Percentiles rank a stretch among this genome's conserved stretches.
phyloP scores from a whole-genome alignment of 1,139 yeast genomes.

The Yamadazyma conglobata region DNA sequence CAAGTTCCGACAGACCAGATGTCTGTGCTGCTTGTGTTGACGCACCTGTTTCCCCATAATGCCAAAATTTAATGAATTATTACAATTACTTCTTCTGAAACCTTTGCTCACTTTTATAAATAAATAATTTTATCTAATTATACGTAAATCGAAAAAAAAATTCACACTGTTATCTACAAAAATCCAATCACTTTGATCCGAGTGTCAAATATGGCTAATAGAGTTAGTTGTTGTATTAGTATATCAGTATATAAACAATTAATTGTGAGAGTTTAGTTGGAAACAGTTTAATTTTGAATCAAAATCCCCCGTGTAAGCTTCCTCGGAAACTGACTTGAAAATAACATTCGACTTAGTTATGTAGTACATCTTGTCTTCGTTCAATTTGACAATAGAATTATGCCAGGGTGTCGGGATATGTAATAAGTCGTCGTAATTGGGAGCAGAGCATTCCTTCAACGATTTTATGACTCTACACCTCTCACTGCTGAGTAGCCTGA shows the following conservation, averaged over 20 bases:
- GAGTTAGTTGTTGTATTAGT: too few relatives aligned
- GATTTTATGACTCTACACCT: conserved; percentile 37
- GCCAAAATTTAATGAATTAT: too few relatives aligned
- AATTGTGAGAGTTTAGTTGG: too few relatives aligned
- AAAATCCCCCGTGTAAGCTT: conserved; percentile 16
- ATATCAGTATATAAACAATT: too few relatives aligned
- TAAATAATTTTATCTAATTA: too few relatives aligned
- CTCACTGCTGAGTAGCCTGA: conserved; percentile 43
- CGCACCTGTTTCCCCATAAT: conserved; percentile 10
- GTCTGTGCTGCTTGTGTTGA: conserved; percentile 16
- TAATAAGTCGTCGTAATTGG: conserved; percentile 40
- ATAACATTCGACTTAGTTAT: conserved; percentile 29
- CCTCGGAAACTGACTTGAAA: conserved; percentile 20
- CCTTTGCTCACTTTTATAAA: too few relatives aligned
- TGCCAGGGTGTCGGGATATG: conserved; percentile 72
- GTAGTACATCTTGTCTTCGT: conserved; percentile 21
- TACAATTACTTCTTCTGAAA: too few relatives aligned
- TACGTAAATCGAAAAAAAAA: too few relatives aligned
- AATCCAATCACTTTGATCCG: too few relatives aligned
- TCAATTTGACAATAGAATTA: conserved; percentile 48
- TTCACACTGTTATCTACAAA: too few relatives aligned
- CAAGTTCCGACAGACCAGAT: conserved; percentile 15
- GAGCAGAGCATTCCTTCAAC: conserved; percentile 26
- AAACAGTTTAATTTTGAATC: conserved; percentile 9
- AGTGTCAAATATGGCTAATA: too few relatives aligned